Conservation (phyloP, 805 yeast genomes). For the Ogataea nitratoaversa region DNA sequence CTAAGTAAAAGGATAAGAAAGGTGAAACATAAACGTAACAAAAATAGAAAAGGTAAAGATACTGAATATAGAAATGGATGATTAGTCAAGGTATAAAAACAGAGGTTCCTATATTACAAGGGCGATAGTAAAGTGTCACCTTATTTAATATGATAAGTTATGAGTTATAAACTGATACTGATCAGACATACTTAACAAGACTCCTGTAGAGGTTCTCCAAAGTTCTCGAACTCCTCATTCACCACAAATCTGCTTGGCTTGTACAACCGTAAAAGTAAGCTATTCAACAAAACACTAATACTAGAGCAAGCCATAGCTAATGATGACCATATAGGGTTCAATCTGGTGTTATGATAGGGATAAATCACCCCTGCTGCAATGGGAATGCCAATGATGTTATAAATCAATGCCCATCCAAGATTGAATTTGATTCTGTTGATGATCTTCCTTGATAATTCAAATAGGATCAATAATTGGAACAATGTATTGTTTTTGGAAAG, state of each 20-base stretch:
- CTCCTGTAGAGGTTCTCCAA: not conserved
- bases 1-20: too few relatives aligned
- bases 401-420: constrained; percentile 56
- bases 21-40: too few relatives aligned
- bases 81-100: too few relatives aligned
- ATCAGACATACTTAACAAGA: not conserved
- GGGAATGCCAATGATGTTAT: constrained; percentile 55
- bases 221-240: not conserved
- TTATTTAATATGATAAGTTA: too few relatives aligned
- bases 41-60: too few relatives aligned
- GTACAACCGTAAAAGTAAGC: constrained; percentile 44
- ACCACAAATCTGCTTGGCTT: constrained; percentile 29
- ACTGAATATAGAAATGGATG: too few relatives aligned
- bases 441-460: constrained; percentile 47
- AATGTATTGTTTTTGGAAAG: constrained; percentile 50
- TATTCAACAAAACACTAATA: constrained; percentile 53
- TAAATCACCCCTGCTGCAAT: constrained; percentile 66
- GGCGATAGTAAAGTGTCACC: too few relatives aligned
- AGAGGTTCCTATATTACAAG: too few relatives aligned
- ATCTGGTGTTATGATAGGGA: constrained; percentile 48
- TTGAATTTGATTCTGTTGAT: constrained; percentile 52
- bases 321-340: constrained; percentile 64
- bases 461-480: constrained; percentile 47
- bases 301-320: constrained; percentile 63
- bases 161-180: not conserved